These are phyloP conservation scores for Anthostomella pinea DNA, from an alignment of 2,329 filamentous ascomycete genomes.

Conservation along the genomic window DNA sequence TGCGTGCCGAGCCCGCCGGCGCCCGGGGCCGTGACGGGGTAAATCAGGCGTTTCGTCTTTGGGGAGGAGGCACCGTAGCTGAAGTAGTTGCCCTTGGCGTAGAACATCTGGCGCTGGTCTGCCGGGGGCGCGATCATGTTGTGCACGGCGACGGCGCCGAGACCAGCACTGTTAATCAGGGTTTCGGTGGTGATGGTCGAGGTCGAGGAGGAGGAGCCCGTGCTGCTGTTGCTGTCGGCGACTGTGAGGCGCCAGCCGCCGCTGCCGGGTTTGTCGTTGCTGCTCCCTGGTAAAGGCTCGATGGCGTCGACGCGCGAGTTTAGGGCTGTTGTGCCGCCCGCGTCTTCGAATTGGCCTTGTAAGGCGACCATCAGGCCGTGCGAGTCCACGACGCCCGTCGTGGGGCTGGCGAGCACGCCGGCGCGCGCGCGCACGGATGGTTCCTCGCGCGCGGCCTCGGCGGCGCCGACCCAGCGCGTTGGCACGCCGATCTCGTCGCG, in stretches of 20 bases:
- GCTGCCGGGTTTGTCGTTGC: conserved; percentile 38
- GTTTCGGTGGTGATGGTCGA: conserved; percentile 69
- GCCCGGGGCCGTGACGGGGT: conserved; percentile 81
- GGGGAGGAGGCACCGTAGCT: conserved; percentile 69
- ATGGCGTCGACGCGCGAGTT: conserved; percentile 63
- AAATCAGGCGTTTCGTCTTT: conserved; percentile 69
- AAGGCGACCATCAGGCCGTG: conserved; percentile 82
- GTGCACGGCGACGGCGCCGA: conserved; percentile 71
- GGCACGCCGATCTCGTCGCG: conserved; percentile 54
- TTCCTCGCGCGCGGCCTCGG: conserved; percentile 64
- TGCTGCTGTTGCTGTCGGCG: conserved; percentile 43
- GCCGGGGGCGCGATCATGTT: conserved; percentile 69
- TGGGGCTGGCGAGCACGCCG: conserved; percentile 78
- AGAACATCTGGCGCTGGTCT: conserved; percentile 63
- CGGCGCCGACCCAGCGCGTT: conserved; percentile 62
- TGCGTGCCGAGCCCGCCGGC: conserved; percentile 87
- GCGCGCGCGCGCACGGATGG: conserved; percentile 70
- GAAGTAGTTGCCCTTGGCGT: conserved; percentile 95
- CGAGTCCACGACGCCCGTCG: conserved; percentile 87
- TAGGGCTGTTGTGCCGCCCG: conserved; percentile 71
- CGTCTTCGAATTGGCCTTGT: conserved; percentile 71
- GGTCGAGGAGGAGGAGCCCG: conserved; percentile 25
- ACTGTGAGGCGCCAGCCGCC: conserved; percentile 69
- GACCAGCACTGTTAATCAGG: conserved; percentile 81
- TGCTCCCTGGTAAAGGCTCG: conserved; percentile 39